Evolutionary conservation across 2,329 filamentous ascomycete genomes (phyloP), one percentile per base, ranked within the genome.

Genomic region (Penicillium sp.): DNA sequence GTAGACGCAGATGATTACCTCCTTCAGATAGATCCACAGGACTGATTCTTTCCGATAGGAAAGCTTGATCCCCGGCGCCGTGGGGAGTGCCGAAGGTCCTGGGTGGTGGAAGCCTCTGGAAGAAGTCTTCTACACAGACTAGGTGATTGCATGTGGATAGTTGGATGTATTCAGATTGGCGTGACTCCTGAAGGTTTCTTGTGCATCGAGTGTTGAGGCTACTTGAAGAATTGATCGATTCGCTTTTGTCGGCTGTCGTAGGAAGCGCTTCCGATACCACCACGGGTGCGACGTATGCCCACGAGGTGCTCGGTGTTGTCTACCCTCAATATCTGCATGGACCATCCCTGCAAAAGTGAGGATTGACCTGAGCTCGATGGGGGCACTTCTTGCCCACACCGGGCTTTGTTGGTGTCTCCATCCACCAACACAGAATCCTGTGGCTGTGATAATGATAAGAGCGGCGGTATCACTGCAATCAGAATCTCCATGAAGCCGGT

Each of bases 211-310:
- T 32, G 29, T 7, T 32, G 18, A 32, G 29, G 8, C 13, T 38
- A 45, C 47, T 45, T 54, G 24, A 95, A 90, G 72, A 93, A 95
- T 0, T 79, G 78, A 39, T 88, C 82, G 58, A 96, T 79, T 13
- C 79, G 88, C 61, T 79, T 83, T 66, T 95, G 90, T 40, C 77
- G 82, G 9, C 80, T 76, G 64, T 96, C 90, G 63, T 88, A 84
- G 47, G 78, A 77, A 35, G 86, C 78, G 58, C 85, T 93, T 46
- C 89, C 89, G 48, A 95, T 86, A 3, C 90, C 90, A 28, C 88
- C 88, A 25, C 85, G 76, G 7, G 88, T 91, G 67, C 88, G 86
- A 65, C 84, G 90, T 49, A 95, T 72, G 27, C 83, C 82, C 39
- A 73, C 69, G 2, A 95, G 77, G 67, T 96, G 90, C 4, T 81